These are phyloP conservation scores for Exutisphaerella laricina DNA, from an alignment of 2,329 filamentous ascomycete genomes.

Conservation along the genomic window DNA sequence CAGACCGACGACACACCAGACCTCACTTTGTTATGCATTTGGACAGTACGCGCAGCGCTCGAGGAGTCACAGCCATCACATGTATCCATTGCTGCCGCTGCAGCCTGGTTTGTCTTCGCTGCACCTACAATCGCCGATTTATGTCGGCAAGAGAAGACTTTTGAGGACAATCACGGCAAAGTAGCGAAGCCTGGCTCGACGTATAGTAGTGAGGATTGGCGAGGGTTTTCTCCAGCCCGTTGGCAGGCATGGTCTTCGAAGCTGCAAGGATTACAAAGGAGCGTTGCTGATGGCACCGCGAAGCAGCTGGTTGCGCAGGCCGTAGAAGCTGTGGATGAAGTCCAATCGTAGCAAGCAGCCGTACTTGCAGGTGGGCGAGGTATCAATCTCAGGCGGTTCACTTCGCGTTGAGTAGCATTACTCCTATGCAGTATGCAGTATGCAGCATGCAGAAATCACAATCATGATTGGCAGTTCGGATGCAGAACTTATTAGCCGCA, in stretches of 20 bases:
- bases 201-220: slow-evolving; percentile 25
- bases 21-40: slow-evolving; percentile 29
- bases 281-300: slow-evolving; percentile 12
- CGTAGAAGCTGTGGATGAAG: slow-evolving; percentile 14
- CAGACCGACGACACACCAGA: slow-evolving; percentile 21
- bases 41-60: slow-evolving; percentile 28
- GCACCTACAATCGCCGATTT: slow-evolving; percentile 22
- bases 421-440: too few relatives aligned
- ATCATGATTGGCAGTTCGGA: too few relatives aligned
- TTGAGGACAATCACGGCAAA: slow-evolving; percentile 31
- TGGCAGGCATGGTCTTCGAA: slow-evolving; percentile 27
- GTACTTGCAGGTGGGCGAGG: too few relatives aligned
- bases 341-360: not conserved
- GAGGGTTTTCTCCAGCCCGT: slow-evolving; percentile 25
- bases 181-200: slow-evolving; percentile 25
- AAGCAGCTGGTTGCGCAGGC: slow-evolving; percentile 20
- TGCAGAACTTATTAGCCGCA: too few relatives aligned
- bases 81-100: slow-evolving; percentile 23
- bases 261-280: slow-evolving; percentile 10
- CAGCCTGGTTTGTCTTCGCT: slow-evolving; percentile 30
- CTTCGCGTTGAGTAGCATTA: too few relatives aligned
- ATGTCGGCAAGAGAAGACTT: slow-evolving; percentile 23
- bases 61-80: slow-evolving; percentile 25
- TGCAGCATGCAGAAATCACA: too few relatives aligned
- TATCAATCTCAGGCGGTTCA: too few relatives aligned